Percentiles rank a stretch among this genome's conserved stretches.
These are phyloP conservation scores for Lipomyces japonicus DNA, from an alignment of 805 yeast genomes.

Conservation along the genomic window DNA sequence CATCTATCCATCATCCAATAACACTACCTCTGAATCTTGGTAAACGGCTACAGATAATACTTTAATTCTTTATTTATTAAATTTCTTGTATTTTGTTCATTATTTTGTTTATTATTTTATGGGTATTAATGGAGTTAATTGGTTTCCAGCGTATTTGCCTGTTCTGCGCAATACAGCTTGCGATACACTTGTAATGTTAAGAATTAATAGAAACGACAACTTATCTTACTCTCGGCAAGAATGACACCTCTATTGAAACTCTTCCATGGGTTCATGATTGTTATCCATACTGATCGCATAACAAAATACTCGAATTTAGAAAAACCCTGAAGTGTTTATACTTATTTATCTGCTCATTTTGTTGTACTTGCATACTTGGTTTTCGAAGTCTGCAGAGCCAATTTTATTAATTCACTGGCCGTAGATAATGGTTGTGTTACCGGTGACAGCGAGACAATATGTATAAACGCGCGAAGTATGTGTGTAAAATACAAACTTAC, in stretches of 20 bases:
- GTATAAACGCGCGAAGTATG: no score
- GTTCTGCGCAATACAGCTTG: not conserved
- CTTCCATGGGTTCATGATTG: not conserved
- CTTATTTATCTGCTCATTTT: not conserved
- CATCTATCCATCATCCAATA: not conserved
- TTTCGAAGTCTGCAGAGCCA: no score
- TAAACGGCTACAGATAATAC: not conserved
- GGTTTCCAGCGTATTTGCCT: not conserved
- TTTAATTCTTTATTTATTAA: no score
- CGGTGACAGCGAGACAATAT: no score
- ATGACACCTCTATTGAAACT: not conserved
- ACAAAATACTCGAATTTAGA: not conserved
- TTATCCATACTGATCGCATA: not conserved
- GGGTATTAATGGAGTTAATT: not conserved
- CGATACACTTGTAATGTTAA: no score
- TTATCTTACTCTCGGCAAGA: not conserved
- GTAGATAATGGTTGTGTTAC: no score
- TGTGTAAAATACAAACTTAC: no score
- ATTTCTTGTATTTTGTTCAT: not conserved
- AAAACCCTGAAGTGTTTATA: not conserved
- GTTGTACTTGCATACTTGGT: no score
- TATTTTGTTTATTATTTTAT: not conserved
- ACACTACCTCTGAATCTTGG: not conserved
- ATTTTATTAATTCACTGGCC: no score
- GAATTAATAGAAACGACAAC: not conserved